These are phyloP conservation scores for Coffea eugenioides DNA, from an alignment of 257 asterid species.

Conservation along the genomic window DNA sequence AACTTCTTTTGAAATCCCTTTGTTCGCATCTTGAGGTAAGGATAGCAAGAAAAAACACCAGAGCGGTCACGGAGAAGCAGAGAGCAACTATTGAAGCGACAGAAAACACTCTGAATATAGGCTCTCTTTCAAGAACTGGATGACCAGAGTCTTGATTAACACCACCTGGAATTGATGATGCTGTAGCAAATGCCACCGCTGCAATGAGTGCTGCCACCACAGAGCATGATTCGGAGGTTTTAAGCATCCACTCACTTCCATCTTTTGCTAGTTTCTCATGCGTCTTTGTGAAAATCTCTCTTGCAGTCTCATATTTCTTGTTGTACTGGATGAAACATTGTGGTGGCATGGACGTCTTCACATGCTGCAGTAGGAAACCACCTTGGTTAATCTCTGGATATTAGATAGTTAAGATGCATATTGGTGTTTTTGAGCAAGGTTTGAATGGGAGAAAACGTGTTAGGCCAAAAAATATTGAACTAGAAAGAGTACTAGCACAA, in stretches of 20 bases:
- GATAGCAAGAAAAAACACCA: constrained; percentile 56
- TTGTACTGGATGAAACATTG: constrained; percentile 33
- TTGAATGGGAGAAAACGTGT: background rate
- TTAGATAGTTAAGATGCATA: background rate
- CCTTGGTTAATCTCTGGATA: background rate
- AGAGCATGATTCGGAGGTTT: constrained; percentile 70
- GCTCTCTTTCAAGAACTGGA: constrained; percentile 29
- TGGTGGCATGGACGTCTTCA: constrained; percentile 38
- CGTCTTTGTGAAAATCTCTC: constrained; percentile 30
- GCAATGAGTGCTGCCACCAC: constrained; percentile 63
- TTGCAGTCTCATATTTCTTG: constrained; percentile 39
- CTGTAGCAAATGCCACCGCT: constrained; percentile 56
- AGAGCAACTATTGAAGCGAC: constrained; percentile 46
- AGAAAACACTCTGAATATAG: constrained; percentile 45
- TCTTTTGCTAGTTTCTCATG: constrained; percentile 31
- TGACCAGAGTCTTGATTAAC: constrained; percentile 29
- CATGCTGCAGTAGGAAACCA: constrained; percentile 37
- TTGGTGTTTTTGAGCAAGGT: background rate
- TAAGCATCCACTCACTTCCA: constrained; percentile 52
- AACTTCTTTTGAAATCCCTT: constrained; percentile 35
- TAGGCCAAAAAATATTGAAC: background rate
- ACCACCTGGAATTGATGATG: constrained; percentile 64
- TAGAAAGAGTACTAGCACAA: background rate
- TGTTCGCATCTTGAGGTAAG: constrained; percentile 56
- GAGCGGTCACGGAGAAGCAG: constrained; percentile 58